Percentiles rank a stretch among this genome's conserved stretches.
Evolutionary conservation across 2,329 filamentous ascomycete species (phyloP).

Genomic region (Tolypocladium endophyticum): DNA sequence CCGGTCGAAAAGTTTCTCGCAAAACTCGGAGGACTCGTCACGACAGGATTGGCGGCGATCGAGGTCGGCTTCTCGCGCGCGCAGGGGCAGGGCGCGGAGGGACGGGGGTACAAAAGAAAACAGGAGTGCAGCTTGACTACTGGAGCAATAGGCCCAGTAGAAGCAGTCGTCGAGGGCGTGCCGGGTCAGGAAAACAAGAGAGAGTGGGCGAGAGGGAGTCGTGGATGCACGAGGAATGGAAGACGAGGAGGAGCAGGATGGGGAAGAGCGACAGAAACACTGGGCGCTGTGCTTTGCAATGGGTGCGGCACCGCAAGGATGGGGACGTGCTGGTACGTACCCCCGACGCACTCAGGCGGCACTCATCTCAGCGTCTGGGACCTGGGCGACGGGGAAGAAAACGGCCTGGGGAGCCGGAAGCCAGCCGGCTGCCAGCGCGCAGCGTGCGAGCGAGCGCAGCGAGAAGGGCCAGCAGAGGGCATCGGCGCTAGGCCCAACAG

Average conservation of each 20-base stretch:
- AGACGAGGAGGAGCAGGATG: slow-evolving; percentile 20
- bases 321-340: slow-evolving; percentile 10
- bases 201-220: slow-evolving; percentile 14
- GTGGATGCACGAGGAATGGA: slow-evolving; percentile 22
- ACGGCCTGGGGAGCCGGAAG: not conserved
- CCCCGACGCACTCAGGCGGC: not conserved
- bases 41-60: slow-evolving; percentile 8
- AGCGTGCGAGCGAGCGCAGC: not conserved
- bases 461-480: slow-evolving; percentile 6
- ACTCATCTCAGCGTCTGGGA: slow-evolving; percentile 1
- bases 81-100: slow-evolving; percentile 8
- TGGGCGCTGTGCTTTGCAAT: slow-evolving; percentile 12
- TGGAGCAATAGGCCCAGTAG: not conserved
- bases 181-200: slow-evolving; percentile 8
- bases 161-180: slow-evolving; percentile 9
- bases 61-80: slow-evolving; percentile 15
- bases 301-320: slow-evolving; percentile 1
- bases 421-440: not conserved
- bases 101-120: slow-evolving; percentile 6
- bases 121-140: slow-evolving; percentile 3
- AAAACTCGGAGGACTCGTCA: slow-evolving; percentile 19
- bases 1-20: slow-evolving; percentile 17
- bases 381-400: not conserved
- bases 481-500: slow-evolving; percentile 23
- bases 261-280: slow-evolving; percentile 25